Evolutionary conservation across 1,139 yeast genomes (phyloP), one percentile per base, ranked within the genome.

Genomic region (Yamadazyma buinensis): DNA sequence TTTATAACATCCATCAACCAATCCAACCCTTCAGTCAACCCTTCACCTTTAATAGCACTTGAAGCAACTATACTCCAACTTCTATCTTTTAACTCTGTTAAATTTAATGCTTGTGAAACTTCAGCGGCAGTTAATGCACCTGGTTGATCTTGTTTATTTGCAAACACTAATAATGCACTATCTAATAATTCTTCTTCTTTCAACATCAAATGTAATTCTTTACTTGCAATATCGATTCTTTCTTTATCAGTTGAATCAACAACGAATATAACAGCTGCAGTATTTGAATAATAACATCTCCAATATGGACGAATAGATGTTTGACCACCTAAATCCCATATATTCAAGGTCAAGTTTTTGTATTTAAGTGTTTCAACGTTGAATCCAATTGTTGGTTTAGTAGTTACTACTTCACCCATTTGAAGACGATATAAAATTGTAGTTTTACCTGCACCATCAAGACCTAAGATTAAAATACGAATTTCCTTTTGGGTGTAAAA

Each of bases 61-160:
- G 95, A 84, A 5, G 97, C 97, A 43, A 90, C 95, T 45, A 92
- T 92, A 51, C 96, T 86, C 98, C 98, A 92, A 55, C 95, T 85
- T 57, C 98, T 76, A 59, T 92, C 98, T 60, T 90, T 90, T 55
- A 92, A 72, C 39, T 86, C 95, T 5, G 90, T 88, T 47, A 92
- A 66, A 43, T 83, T 82, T 46, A 92, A 71, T 12, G 95, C 90
- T 48, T 85, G 87, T 2, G 95, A 82, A 10, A 92, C 97, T 53
- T 92, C 97, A 6, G 96, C 92, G 0, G 97, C 97, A 17, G 88
- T 77, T 67, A 90, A 67, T 1, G 98, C 97, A 9, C 95, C 96
- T 1, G 95, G 85, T 60, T 88, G 96, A 65, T 92, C 98, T 63
- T 92, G 98, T 53, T 92, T 92, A 59, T 92, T 92, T 34, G 97